Evolutionary conservation across 805 yeast genomes (phyloP).

Genomic region (Candida chauliodis): DNA sequence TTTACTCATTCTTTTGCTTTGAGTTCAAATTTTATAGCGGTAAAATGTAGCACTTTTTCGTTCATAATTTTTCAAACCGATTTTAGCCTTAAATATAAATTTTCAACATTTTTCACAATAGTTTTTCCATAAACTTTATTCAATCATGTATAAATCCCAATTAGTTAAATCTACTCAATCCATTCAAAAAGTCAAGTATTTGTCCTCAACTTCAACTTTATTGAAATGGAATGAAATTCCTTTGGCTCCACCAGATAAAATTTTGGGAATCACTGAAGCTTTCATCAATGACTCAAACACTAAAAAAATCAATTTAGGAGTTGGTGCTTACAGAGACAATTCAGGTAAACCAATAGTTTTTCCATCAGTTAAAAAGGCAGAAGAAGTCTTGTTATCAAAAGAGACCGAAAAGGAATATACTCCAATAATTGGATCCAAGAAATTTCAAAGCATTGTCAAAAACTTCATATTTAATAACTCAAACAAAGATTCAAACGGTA

Average conservation of each 20-base stretch:
- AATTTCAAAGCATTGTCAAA: slow-evolving; percentile 64
- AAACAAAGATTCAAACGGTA: slow-evolving; percentile 49
- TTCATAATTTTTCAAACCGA: slow-evolving; percentile 4
- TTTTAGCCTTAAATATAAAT: not conserved
- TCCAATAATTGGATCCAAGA: slow-evolving; percentile 76
- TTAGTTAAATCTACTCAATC: slow-evolving; percentile 6
- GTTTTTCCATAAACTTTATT: not conserved
- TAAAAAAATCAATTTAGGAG: slow-evolving; percentile 63
- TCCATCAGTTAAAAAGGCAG: slow-evolving; percentile 71
- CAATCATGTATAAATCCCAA: slow-evolving; percentile 10
- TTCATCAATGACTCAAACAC: slow-evolving; percentile 64
- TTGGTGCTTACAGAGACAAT: slow-evolving; percentile 92
- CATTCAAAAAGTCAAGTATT: slow-evolving; percentile 4
- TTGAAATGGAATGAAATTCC: slow-evolving; percentile 35
- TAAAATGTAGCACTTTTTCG: not conserved
- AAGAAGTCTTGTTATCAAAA: slow-evolving; percentile 43
- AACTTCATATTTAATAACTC: slow-evolving; percentile 66
- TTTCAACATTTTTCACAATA: not conserved
- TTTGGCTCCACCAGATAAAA: slow-evolving; percentile 78
- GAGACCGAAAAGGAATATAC: slow-evolving; percentile 78
- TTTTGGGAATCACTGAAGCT: slow-evolving; percentile 73
- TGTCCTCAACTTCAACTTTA: slow-evolving; percentile 7
- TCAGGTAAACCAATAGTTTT: slow-evolving; percentile 85
- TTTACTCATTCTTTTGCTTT: not conserved
- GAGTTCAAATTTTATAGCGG: not conserved